Percentiles rank a stretch among this genome's conserved stretches.
Evolutionary conservation across 805 yeast genomes (phyloP).

Genomic region (Nakazawaea pomicola): DNA sequence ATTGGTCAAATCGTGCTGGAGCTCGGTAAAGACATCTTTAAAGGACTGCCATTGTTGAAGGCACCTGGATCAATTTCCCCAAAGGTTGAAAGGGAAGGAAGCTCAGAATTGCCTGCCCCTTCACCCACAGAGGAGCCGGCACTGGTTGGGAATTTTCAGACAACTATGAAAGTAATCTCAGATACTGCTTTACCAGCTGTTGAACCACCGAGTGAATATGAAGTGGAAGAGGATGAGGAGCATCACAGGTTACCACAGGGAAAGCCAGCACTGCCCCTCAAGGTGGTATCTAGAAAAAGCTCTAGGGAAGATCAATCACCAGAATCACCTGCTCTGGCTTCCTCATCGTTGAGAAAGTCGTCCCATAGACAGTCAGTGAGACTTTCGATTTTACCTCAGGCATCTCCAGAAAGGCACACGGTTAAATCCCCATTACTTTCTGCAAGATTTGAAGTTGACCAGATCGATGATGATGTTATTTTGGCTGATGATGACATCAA

Average conservation of each 20-base stretch:
- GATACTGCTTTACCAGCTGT: no score
- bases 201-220: no score
- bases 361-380: slow-evolving; percentile 9
- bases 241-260: no score
- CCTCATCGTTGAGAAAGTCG: background rate
- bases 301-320: no score
- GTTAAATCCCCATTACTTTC: slow-evolving; percentile 6
- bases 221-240: no score
- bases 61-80: background rate
- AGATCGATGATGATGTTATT: slow-evolving; percentile 12
- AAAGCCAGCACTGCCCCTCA: no score
- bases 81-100: slow-evolving; percentile 1
- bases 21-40: slow-evolving; percentile 1
- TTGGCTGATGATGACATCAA: slow-evolving; percentile 13
- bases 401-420: background rate
- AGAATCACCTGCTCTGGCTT: no score
- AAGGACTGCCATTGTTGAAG: background rate
- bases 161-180: background rate
- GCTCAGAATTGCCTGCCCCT: background rate
- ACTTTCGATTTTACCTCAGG: slow-evolving; percentile 2
- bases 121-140: background rate
- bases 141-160: background rate
- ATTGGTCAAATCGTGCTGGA: slow-evolving; percentile 2
- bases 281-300: background rate
- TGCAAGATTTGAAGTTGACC: slow-evolving; percentile 2